These are phyloP conservation scores for Vitis rotundifolia DNA, from an alignment of 164 flowering plant species.

Conservation along the genomic window DNA sequence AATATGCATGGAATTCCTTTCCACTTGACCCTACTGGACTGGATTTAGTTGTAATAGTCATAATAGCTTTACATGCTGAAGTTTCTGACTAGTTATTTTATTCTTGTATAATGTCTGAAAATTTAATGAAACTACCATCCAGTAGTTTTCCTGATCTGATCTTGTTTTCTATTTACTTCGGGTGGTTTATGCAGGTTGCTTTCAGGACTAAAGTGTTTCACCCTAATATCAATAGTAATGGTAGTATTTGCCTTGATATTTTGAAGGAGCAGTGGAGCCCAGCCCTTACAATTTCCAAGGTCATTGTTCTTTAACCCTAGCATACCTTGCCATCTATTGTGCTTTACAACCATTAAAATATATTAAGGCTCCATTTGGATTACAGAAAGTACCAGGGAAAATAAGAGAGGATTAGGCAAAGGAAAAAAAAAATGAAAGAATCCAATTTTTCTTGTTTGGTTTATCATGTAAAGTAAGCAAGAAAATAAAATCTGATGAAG, in stretches of 20 bases:
- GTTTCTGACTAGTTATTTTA: not conserved
- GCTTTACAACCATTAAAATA: not conserved
- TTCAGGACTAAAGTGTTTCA: slow-evolving; percentile 58
- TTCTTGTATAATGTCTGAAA: not conserved
- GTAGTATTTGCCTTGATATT: slow-evolving; percentile 53
- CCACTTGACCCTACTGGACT: not conserved
- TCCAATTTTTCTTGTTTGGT: no score
- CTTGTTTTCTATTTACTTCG: not conserved
- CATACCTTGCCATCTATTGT: no score
- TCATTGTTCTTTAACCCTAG: slow-evolving; percentile 1
- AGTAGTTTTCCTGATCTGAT: not conserved
- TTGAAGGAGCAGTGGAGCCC: slow-evolving; percentile 61
- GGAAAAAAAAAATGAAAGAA: no score
- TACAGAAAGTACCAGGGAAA: no score
- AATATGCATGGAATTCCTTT: no score
- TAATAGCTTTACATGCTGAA: not conserved
- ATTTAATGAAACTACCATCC: not conserved
- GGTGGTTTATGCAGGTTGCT: slow-evolving; percentile 31
- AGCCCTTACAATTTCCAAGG: slow-evolving; percentile 56
- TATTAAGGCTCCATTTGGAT: not conserved
- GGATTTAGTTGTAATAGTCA: not conserved
- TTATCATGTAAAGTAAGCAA: no score
- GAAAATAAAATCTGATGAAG: no score
- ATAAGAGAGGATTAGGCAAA: no score
- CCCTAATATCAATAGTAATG: slow-evolving; percentile 57